Conservation (phyloP, 1,139 yeast genomes). For the Yarrowia galli region DNA sequence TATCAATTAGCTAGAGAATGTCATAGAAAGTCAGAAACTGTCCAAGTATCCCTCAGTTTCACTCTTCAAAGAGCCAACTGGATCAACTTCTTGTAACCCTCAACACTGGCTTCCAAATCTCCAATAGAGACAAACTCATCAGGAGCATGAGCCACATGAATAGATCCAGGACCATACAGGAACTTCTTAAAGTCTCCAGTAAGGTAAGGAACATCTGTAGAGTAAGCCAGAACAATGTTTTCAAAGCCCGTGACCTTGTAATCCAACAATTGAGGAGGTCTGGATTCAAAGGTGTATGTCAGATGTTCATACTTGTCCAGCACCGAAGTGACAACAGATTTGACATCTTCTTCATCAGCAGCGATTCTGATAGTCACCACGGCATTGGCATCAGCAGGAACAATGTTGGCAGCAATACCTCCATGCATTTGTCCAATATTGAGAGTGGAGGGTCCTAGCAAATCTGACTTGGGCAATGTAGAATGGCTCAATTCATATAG, state of each 20-base stretch:
- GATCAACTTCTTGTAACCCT: constrained; percentile 63
- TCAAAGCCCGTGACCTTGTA: constrained; percentile 71
- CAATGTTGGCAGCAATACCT: constrained; percentile 68
- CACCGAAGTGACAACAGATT: constrained; percentile 51
- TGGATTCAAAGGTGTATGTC: constrained; percentile 44
- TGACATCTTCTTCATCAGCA: constrained; percentile 55
- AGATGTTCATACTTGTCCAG: constrained; percentile 49
- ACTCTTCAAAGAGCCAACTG: no score
- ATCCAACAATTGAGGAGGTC: constrained; percentile 60
- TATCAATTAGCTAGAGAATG: no score
- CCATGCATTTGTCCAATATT: constrained; percentile 67
- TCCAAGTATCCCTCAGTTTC: no score
- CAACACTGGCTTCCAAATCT: constrained; percentile 62
- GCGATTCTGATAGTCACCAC: constrained; percentile 63
- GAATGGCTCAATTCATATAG: constrained; percentile 54
- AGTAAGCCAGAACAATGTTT: constrained; percentile 61
- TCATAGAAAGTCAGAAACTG: no score
- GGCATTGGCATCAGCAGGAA: constrained; percentile 67
- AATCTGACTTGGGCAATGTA: constrained; percentile 59
- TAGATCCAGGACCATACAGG: constrained; percentile 74
- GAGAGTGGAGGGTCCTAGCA: constrained; percentile 67
- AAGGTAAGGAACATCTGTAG: constrained; percentile 68
- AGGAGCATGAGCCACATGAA: constrained; percentile 70
- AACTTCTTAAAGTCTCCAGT: constrained; percentile 55
- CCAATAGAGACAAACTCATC: constrained; percentile 62